Conservation (phyloP, 2,329 filamentous ascomycete species). For the Calonectria fujianensis region DNA sequence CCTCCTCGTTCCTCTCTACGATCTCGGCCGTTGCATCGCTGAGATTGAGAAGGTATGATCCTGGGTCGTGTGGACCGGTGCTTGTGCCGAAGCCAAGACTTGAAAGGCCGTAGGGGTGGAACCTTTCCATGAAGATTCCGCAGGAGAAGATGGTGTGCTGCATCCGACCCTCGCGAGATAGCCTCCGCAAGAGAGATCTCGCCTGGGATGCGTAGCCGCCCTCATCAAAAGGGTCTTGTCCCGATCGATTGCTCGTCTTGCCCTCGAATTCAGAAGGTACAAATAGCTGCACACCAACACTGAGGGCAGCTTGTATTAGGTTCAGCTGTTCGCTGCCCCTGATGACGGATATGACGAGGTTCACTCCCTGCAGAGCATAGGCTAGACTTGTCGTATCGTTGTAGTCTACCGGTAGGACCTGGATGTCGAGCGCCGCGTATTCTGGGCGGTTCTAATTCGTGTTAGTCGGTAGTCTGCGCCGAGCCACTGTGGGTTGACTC, state of each 20-base stretch:
- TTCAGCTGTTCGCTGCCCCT: constrained; percentile 79
- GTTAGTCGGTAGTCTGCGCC: constrained; percentile 45
- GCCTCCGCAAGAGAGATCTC: constrained; percentile 73
- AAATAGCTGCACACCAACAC: constrained; percentile 79
- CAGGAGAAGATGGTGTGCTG: constrained; percentile 83
- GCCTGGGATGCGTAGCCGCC: constrained; percentile 71
- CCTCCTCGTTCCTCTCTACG: constrained; percentile 71
- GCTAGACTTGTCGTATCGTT: constrained; percentile 73
- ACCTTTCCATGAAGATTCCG: constrained; percentile 85
- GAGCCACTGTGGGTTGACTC: constrained; percentile 35
- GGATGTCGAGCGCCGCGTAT: constrained; percentile 74
- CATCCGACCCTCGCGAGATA: constrained; percentile 70
- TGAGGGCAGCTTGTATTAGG: constrained; percentile 82
- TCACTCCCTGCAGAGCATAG: constrained; percentile 81
- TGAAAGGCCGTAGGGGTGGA: constrained; percentile 79
- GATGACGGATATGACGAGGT: constrained; percentile 85
- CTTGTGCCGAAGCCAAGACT: constrained; percentile 75
- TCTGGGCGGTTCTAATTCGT: constrained; percentile 70
- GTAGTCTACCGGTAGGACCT: constrained; percentile 83
- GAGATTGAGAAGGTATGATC: constrained; percentile 80
- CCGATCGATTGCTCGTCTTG: constrained; percentile 71
- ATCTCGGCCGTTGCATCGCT: constrained; percentile 75
- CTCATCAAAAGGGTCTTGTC: constrained; percentile 76
- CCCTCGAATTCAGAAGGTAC: constrained; percentile 87
- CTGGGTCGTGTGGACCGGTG: constrained; percentile 73